Conservation (phyloP, 495 filamentous ascomycete genomes). For the Annulohypoxylon moriforme region DNA sequence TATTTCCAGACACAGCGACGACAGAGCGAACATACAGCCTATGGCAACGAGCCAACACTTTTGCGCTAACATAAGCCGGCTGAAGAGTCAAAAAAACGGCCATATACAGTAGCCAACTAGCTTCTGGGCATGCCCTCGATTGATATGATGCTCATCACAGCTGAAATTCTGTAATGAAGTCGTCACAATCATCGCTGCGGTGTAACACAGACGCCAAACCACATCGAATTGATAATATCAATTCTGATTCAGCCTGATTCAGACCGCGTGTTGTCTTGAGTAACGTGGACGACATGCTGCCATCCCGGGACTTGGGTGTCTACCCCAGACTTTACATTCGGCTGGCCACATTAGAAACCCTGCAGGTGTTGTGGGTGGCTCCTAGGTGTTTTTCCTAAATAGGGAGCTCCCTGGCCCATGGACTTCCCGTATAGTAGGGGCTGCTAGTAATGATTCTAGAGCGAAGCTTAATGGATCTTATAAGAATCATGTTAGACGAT, state of each 20-base stretch:
- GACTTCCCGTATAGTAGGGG: slow-evolving; percentile 2
- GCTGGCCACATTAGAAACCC: slow-evolving; percentile 25
- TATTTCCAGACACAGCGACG: slow-evolving; percentile 6
- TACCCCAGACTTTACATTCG: slow-evolving; percentile 40
- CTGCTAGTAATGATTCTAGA: slow-evolving; percentile 20
- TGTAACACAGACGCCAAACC: slow-evolving; percentile 36
- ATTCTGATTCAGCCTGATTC: slow-evolving; percentile 37
- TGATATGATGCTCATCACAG: slow-evolving; percentile 1
- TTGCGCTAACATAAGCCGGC: slow-evolving; percentile 15
- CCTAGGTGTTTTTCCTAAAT: slow-evolving; percentile 14
- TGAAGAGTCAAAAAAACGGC: neutral
- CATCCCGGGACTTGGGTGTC: slow-evolving; percentile 42
- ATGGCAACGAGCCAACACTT: slow-evolving; percentile 28
- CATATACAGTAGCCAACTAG: slow-evolving; percentile 12
- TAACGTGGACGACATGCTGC: slow-evolving; percentile 32
- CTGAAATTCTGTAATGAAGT: slow-evolving; percentile 27
- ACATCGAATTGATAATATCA: slow-evolving; percentile 16
- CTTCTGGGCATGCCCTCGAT: neutral
- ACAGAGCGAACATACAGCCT: slow-evolving; percentile 3
- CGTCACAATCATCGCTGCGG: slow-evolving; percentile 28
- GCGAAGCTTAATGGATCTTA: slow-evolving; percentile 7
- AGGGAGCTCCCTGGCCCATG: slow-evolving; percentile 20
- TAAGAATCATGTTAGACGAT: slow-evolving; percentile 21
- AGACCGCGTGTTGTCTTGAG: slow-evolving; percentile 22
- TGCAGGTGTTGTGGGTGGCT: slow-evolving; percentile 20